A percentile compares a stretch with the other conserved stretches of the same genome.
phyloP scores from a whole-genome alignment of 306 rosid species.

The Abrus precatorius region DNA sequence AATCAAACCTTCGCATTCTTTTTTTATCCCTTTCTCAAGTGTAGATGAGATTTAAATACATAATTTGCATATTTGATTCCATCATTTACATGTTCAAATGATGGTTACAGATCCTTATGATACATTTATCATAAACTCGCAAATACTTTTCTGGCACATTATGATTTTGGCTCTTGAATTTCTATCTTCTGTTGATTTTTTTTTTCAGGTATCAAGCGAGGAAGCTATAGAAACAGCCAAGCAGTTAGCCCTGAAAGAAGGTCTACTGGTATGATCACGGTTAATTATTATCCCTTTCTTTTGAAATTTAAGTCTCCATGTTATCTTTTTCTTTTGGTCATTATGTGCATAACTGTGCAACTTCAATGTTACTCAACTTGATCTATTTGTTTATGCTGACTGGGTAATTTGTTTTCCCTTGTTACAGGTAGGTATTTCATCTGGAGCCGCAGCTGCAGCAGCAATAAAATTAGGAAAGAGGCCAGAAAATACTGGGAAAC shows the following conservation, averaged over 20 bases:
- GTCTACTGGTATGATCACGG: constrained; percentile 63
- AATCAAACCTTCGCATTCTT: background rate
- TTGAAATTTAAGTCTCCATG: background rate
- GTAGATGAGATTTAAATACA: background rate
- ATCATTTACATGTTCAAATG: background rate
- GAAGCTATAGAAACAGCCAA: constrained; percentile 70
- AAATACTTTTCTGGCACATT: constrained; percentile 5
- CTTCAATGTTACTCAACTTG: background rate
- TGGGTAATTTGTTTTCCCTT: constrained; percentile 15
- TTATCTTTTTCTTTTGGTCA: background rate
- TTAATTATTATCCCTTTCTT: background rate
- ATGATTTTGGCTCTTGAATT: constrained; percentile 1
- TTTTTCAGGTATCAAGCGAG: constrained; percentile 46
- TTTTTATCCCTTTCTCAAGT: background rate
- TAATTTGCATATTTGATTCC: background rate
- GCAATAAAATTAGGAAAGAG: constrained; percentile 60
- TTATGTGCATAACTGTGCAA: background rate
- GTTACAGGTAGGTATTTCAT: constrained; percentile 72
- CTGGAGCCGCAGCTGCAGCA: constrained; percentile 74
- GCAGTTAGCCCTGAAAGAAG: constrained; percentile 73
- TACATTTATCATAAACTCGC: background rate
- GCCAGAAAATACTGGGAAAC: constrained; percentile 59
- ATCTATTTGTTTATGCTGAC: background rate
- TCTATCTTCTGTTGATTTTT: background rate
- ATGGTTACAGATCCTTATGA: background rate